These are phyloP conservation scores for Kuraishia cidri DNA, from an alignment of 805 yeast species.

Conservation along the genomic window DNA sequence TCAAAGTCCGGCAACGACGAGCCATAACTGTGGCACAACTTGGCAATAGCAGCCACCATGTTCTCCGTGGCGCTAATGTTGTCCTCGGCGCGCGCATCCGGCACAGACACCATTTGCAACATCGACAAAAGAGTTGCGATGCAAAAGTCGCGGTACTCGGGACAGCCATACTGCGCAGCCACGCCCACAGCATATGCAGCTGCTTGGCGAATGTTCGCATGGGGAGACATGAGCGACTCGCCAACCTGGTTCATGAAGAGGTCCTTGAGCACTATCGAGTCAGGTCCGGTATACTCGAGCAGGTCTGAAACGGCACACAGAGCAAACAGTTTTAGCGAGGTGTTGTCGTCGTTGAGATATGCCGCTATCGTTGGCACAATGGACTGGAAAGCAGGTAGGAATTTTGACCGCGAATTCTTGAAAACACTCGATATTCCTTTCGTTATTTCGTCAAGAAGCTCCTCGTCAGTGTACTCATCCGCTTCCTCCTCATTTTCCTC, in stretches of 20 bases:
- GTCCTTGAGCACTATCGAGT: slow-evolving; percentile 55
- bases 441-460: slow-evolving; percentile 77
- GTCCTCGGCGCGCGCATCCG: slow-evolving; percentile 82
- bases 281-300: slow-evolving; percentile 70
- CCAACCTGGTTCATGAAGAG: slow-evolving; percentile 55
- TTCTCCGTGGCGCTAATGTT: slow-evolving; percentile 84
- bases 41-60: slow-evolving; percentile 75
- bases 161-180: slow-evolving; percentile 77
- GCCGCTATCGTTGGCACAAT: slow-evolving; percentile 55
- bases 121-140: slow-evolving; percentile 68
- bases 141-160: slow-evolving; percentile 49
- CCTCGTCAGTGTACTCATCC: slow-evolving; percentile 83
- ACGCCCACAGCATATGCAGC: slow-evolving; percentile 81
- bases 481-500: slow-evolving; percentile 84
- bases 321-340: slow-evolving; percentile 68
- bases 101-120: slow-evolving; percentile 60
- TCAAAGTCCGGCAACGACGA: slow-evolving; percentile 49
- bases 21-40: slow-evolving; percentile 63
- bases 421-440: slow-evolving; percentile 66
- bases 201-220: slow-evolving; percentile 75
- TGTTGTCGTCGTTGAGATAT: slow-evolving; percentile 56
- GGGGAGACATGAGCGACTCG: slow-evolving; percentile 56
- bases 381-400: slow-evolving; percentile 55
- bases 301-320: slow-evolving; percentile 74
- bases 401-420: slow-evolving; percentile 47